Evolutionary conservation across 2,329 filamentous ascomycete species (phyloP), one percentile per base, ranked within the genome.

Genomic region (Monosporascus sp.): DNA sequence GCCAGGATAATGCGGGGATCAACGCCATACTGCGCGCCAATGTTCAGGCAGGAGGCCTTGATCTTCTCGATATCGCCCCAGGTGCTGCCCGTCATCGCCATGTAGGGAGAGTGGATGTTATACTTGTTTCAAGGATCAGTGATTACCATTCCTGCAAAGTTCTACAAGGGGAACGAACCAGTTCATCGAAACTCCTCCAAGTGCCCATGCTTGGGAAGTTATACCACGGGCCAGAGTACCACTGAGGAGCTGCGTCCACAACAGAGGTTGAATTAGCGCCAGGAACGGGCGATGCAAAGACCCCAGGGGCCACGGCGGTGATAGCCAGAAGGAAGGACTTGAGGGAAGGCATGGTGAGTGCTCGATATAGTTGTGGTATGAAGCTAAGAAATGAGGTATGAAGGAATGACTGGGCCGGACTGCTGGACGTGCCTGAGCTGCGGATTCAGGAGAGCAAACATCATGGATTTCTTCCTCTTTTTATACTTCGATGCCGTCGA

Each of bases 1-100:
- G 60, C 64, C 48, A 74, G 64, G 56, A 73, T 69, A 45, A 73
- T 65, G n/a, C 70, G 43, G 5, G 11, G 11, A 16, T 46, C 43
- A 24, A 46, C 22, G 7, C 43, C 43, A 16, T 14, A 14, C 24
- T 14, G 16, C 43, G 43, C 22, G 22, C 22, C 22, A 1, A 17
- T 46, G 24, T 14, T 16, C 11, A 46, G 5, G 16, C 22, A 38
- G 0, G 31, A 35, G 3, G 37, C 20, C 22, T 19, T 37, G 24
- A 51, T 31, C 24, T 35, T 26, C 3, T 19, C 41, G 19, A 37
- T 44, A 20, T 51, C 50, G 40, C 37, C 41, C 50, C 41, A 45
- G 24, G 50, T 51, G 11, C 19, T 37, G 40, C 48, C 40, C 4
- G 43, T 20, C 27, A 26, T 16, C 7, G 22, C 20, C 24, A 52